phyloP scores from a whole-genome alignment of 2,329 filamentous ascomycete species.

The Pyrenochaeta sp. region DNA sequence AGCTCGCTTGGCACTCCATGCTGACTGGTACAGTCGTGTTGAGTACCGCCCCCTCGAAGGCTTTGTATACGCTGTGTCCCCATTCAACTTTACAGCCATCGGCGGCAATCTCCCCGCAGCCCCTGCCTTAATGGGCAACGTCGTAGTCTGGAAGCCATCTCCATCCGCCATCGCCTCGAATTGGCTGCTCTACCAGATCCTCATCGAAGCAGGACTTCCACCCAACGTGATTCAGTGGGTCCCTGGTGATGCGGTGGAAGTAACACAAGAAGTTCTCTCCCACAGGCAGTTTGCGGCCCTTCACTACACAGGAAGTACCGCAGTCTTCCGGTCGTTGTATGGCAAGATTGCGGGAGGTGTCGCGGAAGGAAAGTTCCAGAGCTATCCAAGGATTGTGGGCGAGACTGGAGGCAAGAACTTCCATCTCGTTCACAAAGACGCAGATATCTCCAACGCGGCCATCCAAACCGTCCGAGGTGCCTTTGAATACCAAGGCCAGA shows the following conservation, averaged over 20 bases:
- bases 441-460: constrained; percentile 80
- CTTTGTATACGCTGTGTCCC: constrained; percentile 92
- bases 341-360: constrained; percentile 84
- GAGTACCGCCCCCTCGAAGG: constrained; percentile 92
- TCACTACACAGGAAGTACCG: constrained; percentile 93
- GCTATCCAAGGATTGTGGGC: constrained; percentile 88
- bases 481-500: constrained; percentile 92
- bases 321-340: constrained; percentile 88
- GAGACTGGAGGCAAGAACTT: constrained; percentile 96
- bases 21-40: constrained; percentile 63
- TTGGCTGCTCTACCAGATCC: constrained; percentile 88
- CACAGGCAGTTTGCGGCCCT: constrained; percentile 88
- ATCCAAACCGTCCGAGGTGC: constrained; percentile 85
- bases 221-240: constrained; percentile 92
- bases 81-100: constrained; percentile 98
- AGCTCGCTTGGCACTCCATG: background rate
- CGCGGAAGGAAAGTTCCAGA: constrained; percentile 80
- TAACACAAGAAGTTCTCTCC: constrained; percentile 78
- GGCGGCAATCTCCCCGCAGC: constrained; percentile 84
- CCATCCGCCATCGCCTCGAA: constrained; percentile 88
- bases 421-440: constrained; percentile 80
- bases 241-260: constrained; percentile 83
- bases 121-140: constrained; percentile 90
- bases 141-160: constrained; percentile 97
- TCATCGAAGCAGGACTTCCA: constrained; percentile 89